Evolutionary conservation across 331 rosid species (phyloP).

Genomic region (Telfairia occidentalis): DNA sequence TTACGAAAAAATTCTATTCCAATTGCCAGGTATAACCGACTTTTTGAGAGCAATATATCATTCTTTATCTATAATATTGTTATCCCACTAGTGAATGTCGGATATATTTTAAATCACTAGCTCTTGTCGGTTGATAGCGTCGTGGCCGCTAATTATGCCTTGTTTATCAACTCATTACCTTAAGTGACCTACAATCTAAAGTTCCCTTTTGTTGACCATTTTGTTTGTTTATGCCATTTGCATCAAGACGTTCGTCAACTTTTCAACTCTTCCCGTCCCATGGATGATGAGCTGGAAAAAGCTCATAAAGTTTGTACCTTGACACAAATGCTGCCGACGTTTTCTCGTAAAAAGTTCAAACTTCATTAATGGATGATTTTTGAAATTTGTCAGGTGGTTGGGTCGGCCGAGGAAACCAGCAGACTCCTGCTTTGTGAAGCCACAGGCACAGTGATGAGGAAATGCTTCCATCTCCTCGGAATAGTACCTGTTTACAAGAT

Average conservation of each 20-base stretch:
- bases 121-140: background rate
- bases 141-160: constrained; percentile 3
- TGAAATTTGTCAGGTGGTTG: constrained; percentile 50
- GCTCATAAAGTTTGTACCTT: background rate
- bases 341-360: background rate
- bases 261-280: background rate
- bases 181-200: background rate
- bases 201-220: background rate
- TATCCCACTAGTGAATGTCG: background rate
- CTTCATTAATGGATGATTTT: background rate
- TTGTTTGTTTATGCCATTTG: constrained; percentile 1
- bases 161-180: constrained; percentile 1
- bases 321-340: background rate
- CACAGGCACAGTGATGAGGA: constrained; percentile 76
- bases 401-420: constrained; percentile 71
- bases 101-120: background rate
- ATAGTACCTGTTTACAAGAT: constrained; percentile 80
- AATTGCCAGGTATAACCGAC: constrained; percentile 63
- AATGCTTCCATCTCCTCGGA: constrained; percentile 79
- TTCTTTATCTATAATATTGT: background rate
- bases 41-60: background rate
- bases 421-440: constrained; percentile 92
- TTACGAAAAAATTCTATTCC: constrained; percentile 58
- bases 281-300: constrained; percentile 4
- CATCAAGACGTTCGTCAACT: background rate